Base-by-base conservation (phyloP, 768 basidiomycete species). In the Tricholoma sp. region DNA sequence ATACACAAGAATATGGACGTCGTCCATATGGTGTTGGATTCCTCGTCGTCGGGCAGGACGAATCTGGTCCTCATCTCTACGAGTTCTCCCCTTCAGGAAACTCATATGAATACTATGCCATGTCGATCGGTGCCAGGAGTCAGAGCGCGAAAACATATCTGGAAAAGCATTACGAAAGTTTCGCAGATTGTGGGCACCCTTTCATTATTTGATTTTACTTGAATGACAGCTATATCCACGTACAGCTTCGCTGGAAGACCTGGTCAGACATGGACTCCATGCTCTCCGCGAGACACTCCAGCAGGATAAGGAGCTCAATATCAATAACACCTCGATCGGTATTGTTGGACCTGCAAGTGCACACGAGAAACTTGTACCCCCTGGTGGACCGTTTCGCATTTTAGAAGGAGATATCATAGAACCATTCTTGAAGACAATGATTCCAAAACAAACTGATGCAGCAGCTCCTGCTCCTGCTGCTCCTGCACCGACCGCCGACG, bases 141-240 rank as follows among this genome's bases (percentile, higher is more conserved):
- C 97, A 99, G 74, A 96, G 93, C 63, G 96, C 97, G 50, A 98
- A 98, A 75, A 99, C 97, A 11, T 99, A 98, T 71, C 78, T 99
- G 36, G 97, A 99, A 78, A 92, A 89, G 71, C 86, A 98, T 67
- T 97, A 85, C 65, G 88, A 91, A 70, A 82, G 79, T 64, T 99
- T 98, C 67, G 78, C 80, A 4, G 86, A 93, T 68, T 86, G 94
- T 97, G 61, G 62, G 91, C 79, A 52, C 18, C 20, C 48, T 29
- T 53, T 32, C 15, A 36, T 50, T 17, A 3, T 47, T 39, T 18
- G 9, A 29, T 37, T 18, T 12, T 3, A 18, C 28, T 31, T 53
- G 29, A n/a, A 36, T 32, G 32, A 4, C 15, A 41, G 13, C 44
- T 15, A 11, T 13, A 9, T 20, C 24, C 7, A 34, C 48, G 8